phyloP scores from a whole-genome alignment of 257 asterid genomes.

The Linaria vulgaris region DNA sequence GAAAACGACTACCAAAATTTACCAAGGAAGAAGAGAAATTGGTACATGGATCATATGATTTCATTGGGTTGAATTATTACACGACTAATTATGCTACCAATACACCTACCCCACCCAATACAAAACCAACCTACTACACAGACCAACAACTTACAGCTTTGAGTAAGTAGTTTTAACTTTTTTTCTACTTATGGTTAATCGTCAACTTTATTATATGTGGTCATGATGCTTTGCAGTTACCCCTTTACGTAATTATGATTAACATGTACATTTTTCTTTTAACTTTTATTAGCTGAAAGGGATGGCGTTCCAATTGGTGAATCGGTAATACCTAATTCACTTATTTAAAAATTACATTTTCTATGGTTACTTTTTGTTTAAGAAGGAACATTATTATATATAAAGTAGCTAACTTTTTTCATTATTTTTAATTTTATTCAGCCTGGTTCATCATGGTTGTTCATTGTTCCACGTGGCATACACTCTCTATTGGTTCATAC shows the following conservation, averaged over 20 bases:
- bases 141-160: conserved; percentile 8
- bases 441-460: conserved; percentile 20
- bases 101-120: neutral
- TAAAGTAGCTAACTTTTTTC: neutral
- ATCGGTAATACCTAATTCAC: conserved; percentile 2
- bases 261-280: neutral
- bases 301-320: neutral
- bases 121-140: conserved; percentile 9
- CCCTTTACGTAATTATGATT: too few relatives aligned
- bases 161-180: neutral
- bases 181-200: neutral
- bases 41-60: conserved; percentile 30
- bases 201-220: neutral
- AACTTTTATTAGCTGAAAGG: neutral
- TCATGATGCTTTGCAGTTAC: neutral
- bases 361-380: too few relatives aligned
- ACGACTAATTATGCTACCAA: conserved; percentile 22
- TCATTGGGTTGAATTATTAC: conserved; percentile 37
- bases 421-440: conserved; percentile 8
- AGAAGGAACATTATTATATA: neutral
- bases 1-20: conserved; percentile 22
- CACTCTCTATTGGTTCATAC: conserved; percentile 25
- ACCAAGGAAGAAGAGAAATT: neutral
- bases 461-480: conserved; percentile 29
- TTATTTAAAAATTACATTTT: neutral